A percentile compares a stretch with the other conserved stretches of the same genome.
These are phyloP conservation scores for Wickerhamiella shivajii DNA, from an alignment of 805 yeast species.

Conservation along the genomic window DNA sequence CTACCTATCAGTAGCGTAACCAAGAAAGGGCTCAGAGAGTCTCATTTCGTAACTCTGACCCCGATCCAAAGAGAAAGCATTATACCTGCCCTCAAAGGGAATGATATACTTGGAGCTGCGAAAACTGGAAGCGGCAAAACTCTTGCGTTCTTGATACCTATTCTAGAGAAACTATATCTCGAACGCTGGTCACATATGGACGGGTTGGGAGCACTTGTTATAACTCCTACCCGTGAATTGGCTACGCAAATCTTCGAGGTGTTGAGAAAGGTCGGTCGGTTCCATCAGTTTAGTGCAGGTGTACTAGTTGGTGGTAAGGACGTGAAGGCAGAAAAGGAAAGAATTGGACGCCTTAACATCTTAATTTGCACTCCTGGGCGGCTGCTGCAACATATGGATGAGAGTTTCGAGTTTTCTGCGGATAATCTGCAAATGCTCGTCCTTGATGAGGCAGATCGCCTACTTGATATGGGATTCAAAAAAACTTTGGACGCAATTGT, in stretches of 20 bases:
- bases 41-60: constrained; percentile 70
- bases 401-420: constrained; percentile 65
- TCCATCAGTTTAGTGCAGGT: constrained; percentile 71
- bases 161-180: constrained; percentile 43
- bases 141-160: constrained; percentile 70
- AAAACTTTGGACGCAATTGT: constrained; percentile 69
- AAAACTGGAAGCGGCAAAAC: constrained; percentile 88
- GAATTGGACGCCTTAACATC: constrained; percentile 66
- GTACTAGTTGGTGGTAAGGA: constrained; percentile 90
- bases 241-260: constrained; percentile 89
- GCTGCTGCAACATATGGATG: constrained; percentile 78
- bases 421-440: constrained; percentile 65
- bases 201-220: constrained; percentile 76
- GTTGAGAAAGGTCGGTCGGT: constrained; percentile 61
- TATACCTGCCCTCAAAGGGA: constrained; percentile 58
- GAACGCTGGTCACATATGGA: constrained; percentile 69
- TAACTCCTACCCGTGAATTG: constrained; percentile 85
- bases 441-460: constrained; percentile 84
- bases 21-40: constrained; percentile 54
- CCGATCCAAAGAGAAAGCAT: constrained; percentile 76
- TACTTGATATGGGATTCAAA: constrained; percentile 86
- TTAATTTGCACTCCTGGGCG: constrained; percentile 89
- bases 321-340: constrained; percentile 62
- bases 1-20: constrained; percentile 61
- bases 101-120: constrained; percentile 77